Conservation (phyloP, 805 yeast genomes). For the Cyberlindnera saturnus region DNA sequence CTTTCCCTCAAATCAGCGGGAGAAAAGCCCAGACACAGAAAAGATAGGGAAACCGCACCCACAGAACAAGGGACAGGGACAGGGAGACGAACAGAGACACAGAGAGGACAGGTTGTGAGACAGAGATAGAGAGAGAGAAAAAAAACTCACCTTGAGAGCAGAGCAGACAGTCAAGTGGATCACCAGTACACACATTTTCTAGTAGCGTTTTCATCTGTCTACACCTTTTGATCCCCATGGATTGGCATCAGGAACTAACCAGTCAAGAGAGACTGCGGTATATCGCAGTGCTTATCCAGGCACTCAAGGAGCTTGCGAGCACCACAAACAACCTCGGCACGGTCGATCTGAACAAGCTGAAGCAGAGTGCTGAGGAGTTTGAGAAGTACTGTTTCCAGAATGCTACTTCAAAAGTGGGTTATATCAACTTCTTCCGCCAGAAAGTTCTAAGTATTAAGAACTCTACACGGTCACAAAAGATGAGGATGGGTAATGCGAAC, state of each 20-base stretch:
- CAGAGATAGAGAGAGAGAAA: neutral
- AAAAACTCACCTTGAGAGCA: no score
- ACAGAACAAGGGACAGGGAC: no score
- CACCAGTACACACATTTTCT: no score
- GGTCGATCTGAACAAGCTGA: constrained; percentile 36
- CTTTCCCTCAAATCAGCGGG: no score
- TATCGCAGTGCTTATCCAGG: constrained; percentile 17
- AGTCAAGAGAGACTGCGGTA: constrained; percentile 20
- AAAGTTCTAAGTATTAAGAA: constrained; percentile 22
- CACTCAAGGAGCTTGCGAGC: constrained; percentile 19
- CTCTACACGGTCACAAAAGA: constrained; percentile 21
- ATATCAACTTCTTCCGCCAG: constrained; percentile 38
- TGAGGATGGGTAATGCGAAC: constrained; percentile 27
- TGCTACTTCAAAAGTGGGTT: constrained; percentile 52
- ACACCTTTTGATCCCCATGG: constrained; percentile 11
- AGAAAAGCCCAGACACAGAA: no score
- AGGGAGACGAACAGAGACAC: no score
- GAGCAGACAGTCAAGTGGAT: no score
- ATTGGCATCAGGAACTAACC: constrained; percentile 22
- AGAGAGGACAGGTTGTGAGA: no score
- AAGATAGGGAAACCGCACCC: no score
- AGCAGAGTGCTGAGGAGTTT: constrained; percentile 60
- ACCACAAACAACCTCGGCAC: constrained; percentile 12
- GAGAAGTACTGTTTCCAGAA: constrained; percentile 60
- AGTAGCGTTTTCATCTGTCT: no score